Evolutionary conservation across 164 flowering plant genomes (phyloP), one percentile per base, ranked within the genome.

Genomic region (Macadamia integrifolia): DNA sequence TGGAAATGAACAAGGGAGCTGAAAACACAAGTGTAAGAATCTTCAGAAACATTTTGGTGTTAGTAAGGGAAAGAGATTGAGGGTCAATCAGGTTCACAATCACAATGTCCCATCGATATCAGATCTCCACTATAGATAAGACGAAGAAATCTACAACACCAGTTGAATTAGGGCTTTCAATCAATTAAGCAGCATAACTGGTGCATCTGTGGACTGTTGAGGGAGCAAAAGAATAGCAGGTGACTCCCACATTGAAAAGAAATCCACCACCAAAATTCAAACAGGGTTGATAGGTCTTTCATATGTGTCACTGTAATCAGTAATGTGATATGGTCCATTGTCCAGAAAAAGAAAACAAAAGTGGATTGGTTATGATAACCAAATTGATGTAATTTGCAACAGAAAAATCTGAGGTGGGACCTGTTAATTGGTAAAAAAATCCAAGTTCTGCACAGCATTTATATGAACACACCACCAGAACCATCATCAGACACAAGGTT

Each of bases 1-100:
- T 59, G 86, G 88, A 67, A 67, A 69, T 61, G 87, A 75, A 77
- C 71, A 79, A 66, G 88, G 89, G 82, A 79, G 96, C 98, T 94
- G 93, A 71, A 84, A 69, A 72, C 49, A 62, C 49, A 69, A n/a
- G 60, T 30, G 35, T 40, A 32, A 60, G 59, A 62, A 66, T 58
- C 6, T 32, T 31, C 13, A 12, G 30, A 40, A 58, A 31, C 44
- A 62, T 31, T 28, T 23, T 23, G 18, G 0, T 9, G 9, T 12
- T 31, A 2, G 15, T 29, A 30, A 42, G 62, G 44, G 48, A 30
- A 12, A 35, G 9, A 31, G 59, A 44, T 17, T 32, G n/a, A 42
- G 57, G 17, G 60, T 46, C 72, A 9, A 30, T 43, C 40, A 12
- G 49, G 43, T 31, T 48, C 58, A 64, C 6, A 46, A 44, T 32